A percentile compares a stretch with the other conserved stretches of the same genome.
phyloP scores from a whole-genome alignment of 805 yeast genomes.

The Jamesozyma jinghongensis region DNA sequence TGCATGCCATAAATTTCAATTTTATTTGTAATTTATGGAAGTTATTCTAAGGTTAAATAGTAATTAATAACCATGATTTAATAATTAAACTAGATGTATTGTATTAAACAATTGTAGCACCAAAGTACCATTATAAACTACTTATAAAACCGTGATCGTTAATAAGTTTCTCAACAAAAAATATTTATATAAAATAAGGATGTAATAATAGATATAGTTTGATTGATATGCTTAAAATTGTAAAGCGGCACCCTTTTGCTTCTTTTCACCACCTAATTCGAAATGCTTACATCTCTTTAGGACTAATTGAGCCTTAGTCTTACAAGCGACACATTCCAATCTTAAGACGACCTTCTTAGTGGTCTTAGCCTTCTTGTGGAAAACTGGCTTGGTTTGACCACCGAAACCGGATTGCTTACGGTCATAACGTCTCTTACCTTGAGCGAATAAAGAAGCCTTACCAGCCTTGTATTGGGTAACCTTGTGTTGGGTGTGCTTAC shows the following conservation, averaged over 20 bases:
- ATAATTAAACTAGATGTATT: no score
- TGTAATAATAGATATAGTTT: no score
- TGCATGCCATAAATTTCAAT: no score
- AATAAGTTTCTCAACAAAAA: no score
- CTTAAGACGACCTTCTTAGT: slow-evolving; percentile 99
- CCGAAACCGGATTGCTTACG: slow-evolving; percentile 99
- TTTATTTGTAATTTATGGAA: no score
- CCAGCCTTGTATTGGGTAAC: slow-evolving; percentile 99
- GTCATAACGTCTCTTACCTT: slow-evolving; percentile 99
- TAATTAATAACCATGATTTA: no score
- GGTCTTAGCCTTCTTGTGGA: slow-evolving; percentile 99
- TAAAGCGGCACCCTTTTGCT: slow-evolving; percentile 99
- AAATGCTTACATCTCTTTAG: slow-evolving; percentile 99
- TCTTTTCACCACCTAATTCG: slow-evolving; percentile 99
- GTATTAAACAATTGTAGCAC: no score
- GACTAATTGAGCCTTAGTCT: slow-evolving; percentile 96
- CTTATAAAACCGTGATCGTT: no score
- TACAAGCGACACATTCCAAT: slow-evolving; percentile 97
- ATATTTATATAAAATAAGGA: no score
- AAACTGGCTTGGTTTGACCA: slow-evolving; percentile 99
- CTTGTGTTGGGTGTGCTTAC: slow-evolving; percentile 99
- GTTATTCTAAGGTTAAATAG: no score
- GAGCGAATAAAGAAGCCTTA: slow-evolving; percentile 98
- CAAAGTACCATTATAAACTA: no score
- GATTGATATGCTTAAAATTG: slow-evolving; percentile 61